phyloP scores from a whole-genome alignment of 139 green algal species.

The Chlorella ohadii region DNA sequence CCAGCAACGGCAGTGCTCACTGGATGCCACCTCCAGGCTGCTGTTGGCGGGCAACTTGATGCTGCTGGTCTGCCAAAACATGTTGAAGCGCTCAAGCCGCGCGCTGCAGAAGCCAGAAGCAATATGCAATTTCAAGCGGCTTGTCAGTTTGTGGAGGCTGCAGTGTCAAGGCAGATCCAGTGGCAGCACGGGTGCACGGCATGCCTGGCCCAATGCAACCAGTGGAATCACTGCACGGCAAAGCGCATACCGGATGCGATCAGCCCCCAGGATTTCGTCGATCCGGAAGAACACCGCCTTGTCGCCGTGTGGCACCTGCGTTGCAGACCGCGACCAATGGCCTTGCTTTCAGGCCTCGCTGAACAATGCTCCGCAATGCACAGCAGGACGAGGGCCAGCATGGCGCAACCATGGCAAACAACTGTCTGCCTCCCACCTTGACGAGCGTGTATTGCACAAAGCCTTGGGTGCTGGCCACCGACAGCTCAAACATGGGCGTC shows the following conservation, averaged over 20 bases:
- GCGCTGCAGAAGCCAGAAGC: background rate
- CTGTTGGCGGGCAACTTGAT: background rate
- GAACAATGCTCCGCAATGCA: no score
- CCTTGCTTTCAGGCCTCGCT: no score
- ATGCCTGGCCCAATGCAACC: no score
- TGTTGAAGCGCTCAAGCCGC: conserved; percentile 42
- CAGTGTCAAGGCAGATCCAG: no score
- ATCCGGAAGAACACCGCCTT: conserved; percentile 41
- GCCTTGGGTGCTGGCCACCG: background rate
- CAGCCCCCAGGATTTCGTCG: background rate
- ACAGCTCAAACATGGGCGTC: conserved; percentile 12
- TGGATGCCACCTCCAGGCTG: conserved; percentile 8
- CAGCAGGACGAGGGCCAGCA: no score
- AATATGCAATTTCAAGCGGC: no score
- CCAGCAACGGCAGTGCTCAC: no score
- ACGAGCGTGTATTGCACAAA: conserved; percentile 32
- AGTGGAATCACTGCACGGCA: no score
- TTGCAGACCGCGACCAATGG: no score
- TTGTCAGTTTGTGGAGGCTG: no score
- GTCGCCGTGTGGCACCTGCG: background rate
- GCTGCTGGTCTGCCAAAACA: conserved; percentile 29
- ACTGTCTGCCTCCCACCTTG: background rate
- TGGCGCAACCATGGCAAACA: no score
- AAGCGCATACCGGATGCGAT: background rate
- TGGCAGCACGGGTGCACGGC: no score